Base-by-base conservation (phyloP, 139 green algal species). In the Closterium sp. region DNA sequence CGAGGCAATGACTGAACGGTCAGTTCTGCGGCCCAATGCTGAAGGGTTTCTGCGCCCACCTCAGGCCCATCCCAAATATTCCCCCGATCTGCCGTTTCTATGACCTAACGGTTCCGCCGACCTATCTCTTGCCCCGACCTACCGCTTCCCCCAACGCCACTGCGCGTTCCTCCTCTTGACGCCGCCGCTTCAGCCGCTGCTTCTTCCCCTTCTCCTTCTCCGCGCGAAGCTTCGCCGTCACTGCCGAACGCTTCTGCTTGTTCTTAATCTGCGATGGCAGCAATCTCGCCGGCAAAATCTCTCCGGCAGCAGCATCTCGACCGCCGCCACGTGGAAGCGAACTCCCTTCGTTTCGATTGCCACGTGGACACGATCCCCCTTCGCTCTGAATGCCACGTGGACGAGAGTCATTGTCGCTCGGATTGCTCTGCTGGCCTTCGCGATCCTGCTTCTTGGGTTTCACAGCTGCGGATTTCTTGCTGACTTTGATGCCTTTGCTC, bases 201-300 rank as follows among this genome's bases (percentile, higher is more conserved):
- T 94, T 94, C 89, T 94, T 94, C 31, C 93, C 92, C 45, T 90
- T 89, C 89, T 89, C 91, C 92, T 94, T 94, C 38, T 93, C 89
- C 38, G 24, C 13, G 27, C 45, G 34, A 70, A 94, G 62, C 89
- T 90, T 90, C 27, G 50, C 89, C 32, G 31, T 91, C 31, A 94
- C 24, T 86, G 79, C 89, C 24, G 50, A 62, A n/a, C 92, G 34
- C 89, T 93, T 93, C 79, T 86, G 28, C 84, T 94, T 94, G 89
- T 94, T 92, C 30, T 91, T 93, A 11, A 94, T 86, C 31, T 88
- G 31, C 34, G 92, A 94, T 10, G 92, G 92, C 92, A 88, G 29
- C 21, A 85, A 79, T 62, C 62, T 79, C 62, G 62, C 62, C 11
- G 62, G 62, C 62, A 79, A 79, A 79, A 79, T 79, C 62, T 79